phyloP scores from a whole-genome alignment of 73 alveolate species.

The Paramecium tetraurelia region DNA sequence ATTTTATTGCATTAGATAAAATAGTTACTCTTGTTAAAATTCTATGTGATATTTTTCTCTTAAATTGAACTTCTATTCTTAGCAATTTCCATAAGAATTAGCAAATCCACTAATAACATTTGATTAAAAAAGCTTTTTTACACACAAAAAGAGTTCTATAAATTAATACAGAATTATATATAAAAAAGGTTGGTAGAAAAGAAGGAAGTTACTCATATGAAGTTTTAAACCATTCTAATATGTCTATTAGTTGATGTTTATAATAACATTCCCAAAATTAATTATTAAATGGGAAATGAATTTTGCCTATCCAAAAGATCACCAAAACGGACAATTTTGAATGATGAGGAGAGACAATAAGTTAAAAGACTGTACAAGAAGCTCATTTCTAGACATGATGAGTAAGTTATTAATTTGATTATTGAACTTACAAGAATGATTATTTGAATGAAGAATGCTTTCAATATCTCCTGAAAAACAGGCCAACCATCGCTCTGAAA shows the following conservation, averaged over 20 bases:
- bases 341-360: neutral
- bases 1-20: neutral
- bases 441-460: conserved; percentile 28
- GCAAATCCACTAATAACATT: neutral
- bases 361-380: neutral
- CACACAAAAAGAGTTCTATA: neutral
- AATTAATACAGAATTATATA: neutral
- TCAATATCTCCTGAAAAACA: neutral
- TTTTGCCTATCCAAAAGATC: neutral
- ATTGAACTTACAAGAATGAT: conserved; percentile 11
- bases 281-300: conserved; percentile 3
- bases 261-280: neutral
- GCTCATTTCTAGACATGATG: neutral
- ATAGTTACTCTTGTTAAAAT: neutral
- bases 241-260: neutral
- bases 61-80: neutral
- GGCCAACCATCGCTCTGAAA: conserved; percentile 1
- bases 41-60: neutral
- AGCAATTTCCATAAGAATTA: neutral
- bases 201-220: neutral
- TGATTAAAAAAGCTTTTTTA: too few species aligned
- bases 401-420: conserved; percentile 20
- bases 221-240: neutral
- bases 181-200: neutral
- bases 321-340: neutral